These are phyloP conservation scores for Elsinoe perseae DNA, from an alignment of 2,329 filamentous ascomycete species.

Conservation along the genomic window DNA sequence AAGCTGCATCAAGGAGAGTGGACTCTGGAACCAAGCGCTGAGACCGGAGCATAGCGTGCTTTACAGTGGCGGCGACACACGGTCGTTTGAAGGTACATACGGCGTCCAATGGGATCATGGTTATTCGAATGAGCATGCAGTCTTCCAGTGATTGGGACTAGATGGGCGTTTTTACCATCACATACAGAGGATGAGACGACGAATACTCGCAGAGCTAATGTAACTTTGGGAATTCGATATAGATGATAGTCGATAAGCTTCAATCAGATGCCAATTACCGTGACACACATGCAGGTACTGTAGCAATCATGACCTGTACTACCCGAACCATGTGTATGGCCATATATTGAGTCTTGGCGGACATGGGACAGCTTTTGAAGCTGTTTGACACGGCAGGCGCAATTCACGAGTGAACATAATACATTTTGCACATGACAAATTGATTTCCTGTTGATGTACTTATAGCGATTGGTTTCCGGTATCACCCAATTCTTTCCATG, in stretches of 20 bases:
- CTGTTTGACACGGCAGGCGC: constrained; percentile 1
- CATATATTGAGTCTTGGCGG: not conserved
- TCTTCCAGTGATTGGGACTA: not conserved
- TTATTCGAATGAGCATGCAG: not conserved
- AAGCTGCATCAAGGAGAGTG: constrained; percentile 48
- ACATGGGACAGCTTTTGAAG: not conserved
- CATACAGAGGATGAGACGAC: not conserved
- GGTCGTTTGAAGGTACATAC: constrained; percentile 8
- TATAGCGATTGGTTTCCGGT: not conserved
- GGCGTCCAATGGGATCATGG: constrained; percentile 3
- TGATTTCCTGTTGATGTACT: not conserved
- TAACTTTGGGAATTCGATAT: constrained; percentile 9
- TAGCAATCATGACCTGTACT: not conserved
- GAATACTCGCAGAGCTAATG: constrained; percentile 2
- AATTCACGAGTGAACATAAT: not conserved
- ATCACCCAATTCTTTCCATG: not conserved
- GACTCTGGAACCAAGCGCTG: constrained; percentile 39
- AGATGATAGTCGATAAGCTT: not conserved
- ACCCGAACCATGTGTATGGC: not conserved
- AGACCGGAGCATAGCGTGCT: constrained; percentile 30
- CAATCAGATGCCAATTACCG: not conserved
- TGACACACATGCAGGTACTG: constrained; percentile 1
- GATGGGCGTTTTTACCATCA: constrained; percentile 1
- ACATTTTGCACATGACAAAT: constrained; percentile 10
- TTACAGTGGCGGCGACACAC: not conserved